Conservation (phyloP, 768 basidiomycete genomes). For the Russula olivacea region DNA sequence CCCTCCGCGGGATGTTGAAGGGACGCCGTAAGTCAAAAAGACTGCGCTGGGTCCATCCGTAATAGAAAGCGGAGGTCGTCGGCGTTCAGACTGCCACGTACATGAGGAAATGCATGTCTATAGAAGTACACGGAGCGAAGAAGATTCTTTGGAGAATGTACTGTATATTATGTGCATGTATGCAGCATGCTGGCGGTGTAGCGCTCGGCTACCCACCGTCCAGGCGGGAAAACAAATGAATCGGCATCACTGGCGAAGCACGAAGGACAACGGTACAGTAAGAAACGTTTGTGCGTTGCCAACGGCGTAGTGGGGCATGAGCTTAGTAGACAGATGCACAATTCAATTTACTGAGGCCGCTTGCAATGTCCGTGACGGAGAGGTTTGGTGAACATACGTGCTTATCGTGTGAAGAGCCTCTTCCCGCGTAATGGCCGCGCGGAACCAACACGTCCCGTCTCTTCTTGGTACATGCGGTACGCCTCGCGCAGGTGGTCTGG, state of each 20-base stretch:
- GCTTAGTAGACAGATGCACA: neutral
- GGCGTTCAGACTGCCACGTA: neutral
- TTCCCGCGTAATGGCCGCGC: conserved; percentile 65
- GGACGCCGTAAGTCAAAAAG: neutral
- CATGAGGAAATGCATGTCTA: conserved; percentile 1
- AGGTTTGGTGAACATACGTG: neutral
- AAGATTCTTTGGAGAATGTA: neutral
- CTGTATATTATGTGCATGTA: neutral
- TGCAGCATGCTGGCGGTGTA: neutral
- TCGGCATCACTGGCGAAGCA: neutral
- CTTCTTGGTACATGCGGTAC: conserved; percentile 74
- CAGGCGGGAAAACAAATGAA: neutral
- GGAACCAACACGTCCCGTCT: conserved; percentile 76
- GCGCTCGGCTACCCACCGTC: neutral
- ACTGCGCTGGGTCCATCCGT: neutral
- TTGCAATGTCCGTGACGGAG: conserved; percentile 1
- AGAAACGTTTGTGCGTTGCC: neutral
- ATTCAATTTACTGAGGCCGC: neutral
- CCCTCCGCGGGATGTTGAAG: neutral
- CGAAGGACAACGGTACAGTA: neutral
- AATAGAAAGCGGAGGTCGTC: neutral
- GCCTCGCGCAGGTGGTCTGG: conserved; percentile 90
- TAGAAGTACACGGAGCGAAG: conserved; percentile 9
- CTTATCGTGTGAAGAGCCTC: conserved; percentile 48
- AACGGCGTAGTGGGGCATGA: neutral